phyloP scores from a whole-genome alignment of 495 filamentous ascomycete genomes.

The Neurospora sp. region DNA sequence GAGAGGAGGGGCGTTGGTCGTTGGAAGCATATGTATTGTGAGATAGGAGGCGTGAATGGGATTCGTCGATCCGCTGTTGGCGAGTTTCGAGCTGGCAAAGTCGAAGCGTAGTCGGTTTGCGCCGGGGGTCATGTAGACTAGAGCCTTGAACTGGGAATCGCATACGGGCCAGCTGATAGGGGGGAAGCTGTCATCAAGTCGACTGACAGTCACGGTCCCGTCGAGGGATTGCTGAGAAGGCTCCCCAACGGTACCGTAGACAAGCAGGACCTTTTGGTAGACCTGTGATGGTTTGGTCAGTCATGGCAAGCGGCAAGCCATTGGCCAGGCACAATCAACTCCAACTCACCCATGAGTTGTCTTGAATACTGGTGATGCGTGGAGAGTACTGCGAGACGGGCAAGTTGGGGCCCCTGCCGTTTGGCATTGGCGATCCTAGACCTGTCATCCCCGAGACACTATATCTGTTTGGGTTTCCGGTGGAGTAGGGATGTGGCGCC shows the following conservation, averaged over 20 bases:
- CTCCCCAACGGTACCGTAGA: slow-evolving; percentile 73
- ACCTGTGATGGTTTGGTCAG: slow-evolving; percentile 43
- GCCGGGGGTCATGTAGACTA: slow-evolving; percentile 78
- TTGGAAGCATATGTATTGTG: slow-evolving; percentile 73
- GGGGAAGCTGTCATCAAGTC: slow-evolving; percentile 77
- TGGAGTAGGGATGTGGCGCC: slow-evolving; percentile 33
- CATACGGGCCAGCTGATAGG: slow-evolving; percentile 73
- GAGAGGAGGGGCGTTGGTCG: slow-evolving; percentile 64
- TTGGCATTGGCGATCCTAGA: slow-evolving; percentile 45
- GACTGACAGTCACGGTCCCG: slow-evolving; percentile 67
- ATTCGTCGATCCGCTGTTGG: slow-evolving; percentile 55
- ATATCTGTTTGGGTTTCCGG: slow-evolving; percentile 27
- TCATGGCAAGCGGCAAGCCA: neutral
- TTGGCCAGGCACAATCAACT: slow-evolving; percentile 1
- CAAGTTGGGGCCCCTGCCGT: slow-evolving; percentile 39
- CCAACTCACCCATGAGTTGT: slow-evolving; percentile 67
- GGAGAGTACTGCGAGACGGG: slow-evolving; percentile 70
- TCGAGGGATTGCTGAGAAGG: slow-evolving; percentile 59
- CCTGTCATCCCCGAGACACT: slow-evolving; percentile 46
- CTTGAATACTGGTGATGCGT: slow-evolving; percentile 60
- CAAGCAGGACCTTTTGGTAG: slow-evolving; percentile 76
- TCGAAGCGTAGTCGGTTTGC: slow-evolving; percentile 80
- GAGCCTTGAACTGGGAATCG: slow-evolving; percentile 79
- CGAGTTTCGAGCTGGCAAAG: slow-evolving; percentile 71
- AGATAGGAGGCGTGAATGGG: slow-evolving; percentile 68